Base-by-base conservation (phyloP, 805 yeast species). In the Saturnispora zaruensis region DNA sequence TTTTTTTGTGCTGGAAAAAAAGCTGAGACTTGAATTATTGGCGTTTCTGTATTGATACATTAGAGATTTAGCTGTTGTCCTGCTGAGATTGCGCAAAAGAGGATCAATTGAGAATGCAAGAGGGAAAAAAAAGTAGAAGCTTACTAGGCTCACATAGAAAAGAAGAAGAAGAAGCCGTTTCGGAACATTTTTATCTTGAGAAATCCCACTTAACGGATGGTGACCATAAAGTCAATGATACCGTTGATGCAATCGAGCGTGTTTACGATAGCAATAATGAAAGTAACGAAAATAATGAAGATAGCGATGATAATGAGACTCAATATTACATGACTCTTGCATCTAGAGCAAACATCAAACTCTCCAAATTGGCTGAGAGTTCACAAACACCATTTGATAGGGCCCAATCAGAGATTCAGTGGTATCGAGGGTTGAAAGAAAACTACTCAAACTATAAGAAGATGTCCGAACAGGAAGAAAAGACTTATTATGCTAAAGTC, bases 391-490 rank as follows among this genome's bases (percentile, higher is more conserved):
- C 40, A 6, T 37, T 11, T 38, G 47, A 33, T 24, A 36, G 36
- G 34, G 38, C 37, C 3, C 40, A 40, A 11, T 40, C 40, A 9
- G 45, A 49, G 21, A 34, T 26, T 8, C 48, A 49, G 11, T 41
- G 52, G 49, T 48, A 44, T 28, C 30, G 34, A 38, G 46, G 63
- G 2, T 50, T 72, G 51, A 70, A 66, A 44, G 51, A 46, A 8
- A 61, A 65, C 41, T 74, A 72, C 13, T 52, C 62, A 30, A 55
- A 56, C 6, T 61, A 66, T 11, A 52, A 70, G 13, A 54, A 56
- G 14, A 55, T 65, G 24, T 67, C 68, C 7, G 62, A 62, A 32
- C 53, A 55, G 18, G 71, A 73, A 38, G 77, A 74, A 49, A 59
- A 59, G 38, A 46, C 51, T 30, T 69, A 72, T 48, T 66, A 70